Evolutionary conservation across 495 filamentous ascomycete genomes (phyloP), one percentile per base, ranked within the genome.

Genomic region (Hypoxylon crocopeplum): DNA sequence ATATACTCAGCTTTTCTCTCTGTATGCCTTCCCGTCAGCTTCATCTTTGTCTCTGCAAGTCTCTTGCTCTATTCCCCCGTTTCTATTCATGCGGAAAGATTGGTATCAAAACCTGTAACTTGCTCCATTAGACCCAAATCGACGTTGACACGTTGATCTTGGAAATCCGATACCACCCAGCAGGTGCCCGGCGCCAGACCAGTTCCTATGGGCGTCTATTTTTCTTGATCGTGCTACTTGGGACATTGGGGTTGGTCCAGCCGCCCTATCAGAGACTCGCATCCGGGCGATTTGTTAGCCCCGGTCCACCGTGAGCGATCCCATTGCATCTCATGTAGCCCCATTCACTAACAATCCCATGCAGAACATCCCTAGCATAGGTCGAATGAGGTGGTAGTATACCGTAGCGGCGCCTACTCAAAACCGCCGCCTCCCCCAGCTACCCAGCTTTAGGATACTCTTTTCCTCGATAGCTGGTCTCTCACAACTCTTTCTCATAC

Each of bases 391-490:
- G 64, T 70, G 56, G 55, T 48, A 65, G 54, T 13, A 42, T 64
- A 58, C 52, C 52, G 66, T 59, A 48, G 62, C 71, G 76, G 76
- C 79, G 79, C 72, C 74, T 75, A 75, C 77, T 80, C 79, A 83
- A 82, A 84, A 80, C 76, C 76, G 69, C 61, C 67, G 56, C 63
- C 63, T 71, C 64, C 78, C 76, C 68, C 68, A 63, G 61, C 66
- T 68, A 69, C 62, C 66, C 51, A 56, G 54, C 49, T 66, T 50
- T 40, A 49, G 57, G 42, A 56, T 59, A 66, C 68, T 62, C 73
- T 50, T 70, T 73, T 51, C 66, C 58, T 77, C 75, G 73, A 73
- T 72, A 83, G 80, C 81, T 82, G 79, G 80, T 69, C 81, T 83
- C 81, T 76, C 75, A 72, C 42, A 54, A 49, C 75, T 72, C 73